Evolutionary conservation across 352 stramenopile species (phyloP).

Genomic region (Globisporangium barbulae): DNA sequence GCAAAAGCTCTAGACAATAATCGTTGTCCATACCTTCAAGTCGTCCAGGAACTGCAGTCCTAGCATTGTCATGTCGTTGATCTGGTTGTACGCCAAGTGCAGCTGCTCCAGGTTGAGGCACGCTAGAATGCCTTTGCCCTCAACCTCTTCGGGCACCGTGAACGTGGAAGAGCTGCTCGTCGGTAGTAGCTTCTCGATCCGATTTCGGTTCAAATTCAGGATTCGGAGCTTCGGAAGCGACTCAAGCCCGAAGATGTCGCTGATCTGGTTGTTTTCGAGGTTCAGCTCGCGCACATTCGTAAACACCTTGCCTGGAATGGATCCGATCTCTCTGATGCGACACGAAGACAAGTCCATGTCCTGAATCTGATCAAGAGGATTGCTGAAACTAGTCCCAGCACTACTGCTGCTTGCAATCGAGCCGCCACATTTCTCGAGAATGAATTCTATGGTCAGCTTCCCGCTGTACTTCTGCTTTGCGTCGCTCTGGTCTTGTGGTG

Average conservation of each 20-base stretch:
- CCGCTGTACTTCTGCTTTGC: conserved; percentile 88
- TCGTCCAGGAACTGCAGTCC: conserved; percentile 61
- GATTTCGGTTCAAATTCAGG: conserved; percentile 77
- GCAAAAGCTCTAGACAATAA: background rate
- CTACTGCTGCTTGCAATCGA: conserved; percentile 10
- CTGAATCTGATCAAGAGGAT: conserved; percentile 51
- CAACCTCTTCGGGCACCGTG: conserved; percentile 27
- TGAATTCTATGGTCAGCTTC: conserved; percentile 81
- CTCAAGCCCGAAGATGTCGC: conserved; percentile 64
- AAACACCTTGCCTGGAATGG: conserved; percentile 58
- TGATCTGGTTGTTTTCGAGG: conserved; percentile 86
- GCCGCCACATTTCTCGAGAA: conserved; percentile 69
- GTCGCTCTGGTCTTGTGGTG: conserved; percentile 69
- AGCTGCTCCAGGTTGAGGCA: conserved; percentile 70
- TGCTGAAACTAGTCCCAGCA: background rate
- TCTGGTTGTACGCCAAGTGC: conserved; percentile 74
- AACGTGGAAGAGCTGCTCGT: conserved; percentile 20
- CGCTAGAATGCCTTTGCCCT: conserved; percentile 52
- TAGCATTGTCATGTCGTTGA: conserved; percentile 71
- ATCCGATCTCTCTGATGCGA: conserved; percentile 64
- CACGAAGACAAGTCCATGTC: conserved; percentile 77
- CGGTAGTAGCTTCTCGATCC: conserved; percentile 52
- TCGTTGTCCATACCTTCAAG: conserved; percentile 41
- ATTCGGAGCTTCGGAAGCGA: conserved; percentile 51
- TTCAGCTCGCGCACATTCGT: conserved; percentile 67